phyloP scores from a whole-genome alignment of 306 rosid species.

The Albizia julibrissin region DNA sequence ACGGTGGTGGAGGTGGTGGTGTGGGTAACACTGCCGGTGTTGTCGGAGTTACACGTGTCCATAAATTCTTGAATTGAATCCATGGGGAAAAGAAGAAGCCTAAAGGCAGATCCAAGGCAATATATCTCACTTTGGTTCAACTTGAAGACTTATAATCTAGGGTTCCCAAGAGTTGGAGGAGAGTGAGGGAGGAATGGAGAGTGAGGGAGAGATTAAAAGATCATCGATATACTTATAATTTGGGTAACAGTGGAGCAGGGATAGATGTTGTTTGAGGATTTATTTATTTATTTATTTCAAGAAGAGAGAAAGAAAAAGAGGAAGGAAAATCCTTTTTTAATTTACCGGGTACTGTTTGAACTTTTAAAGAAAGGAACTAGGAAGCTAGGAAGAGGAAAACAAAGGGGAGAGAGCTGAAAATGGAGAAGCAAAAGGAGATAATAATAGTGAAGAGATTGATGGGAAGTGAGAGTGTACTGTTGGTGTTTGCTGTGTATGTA shows the following conservation, averaged over 20 bases:
- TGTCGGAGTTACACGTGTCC: slow-evolving; percentile 53
- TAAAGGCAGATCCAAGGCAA: slow-evolving; percentile 37
- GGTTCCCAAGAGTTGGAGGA: slow-evolving; percentile 40
- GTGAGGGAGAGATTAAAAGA: slow-evolving; percentile 14
- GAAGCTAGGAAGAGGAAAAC: slow-evolving; percentile 4
- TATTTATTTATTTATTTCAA: neutral
- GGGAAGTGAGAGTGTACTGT: slow-evolving; percentile 66
- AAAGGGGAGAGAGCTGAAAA: slow-evolving; percentile 44
- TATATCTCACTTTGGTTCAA: slow-evolving; percentile 4
- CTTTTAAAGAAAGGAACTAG: slow-evolving; percentile 46
- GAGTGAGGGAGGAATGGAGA: slow-evolving; percentile 26
- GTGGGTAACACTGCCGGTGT: slow-evolving; percentile 35
- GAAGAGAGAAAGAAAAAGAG: neutral
- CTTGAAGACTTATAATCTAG: slow-evolving; percentile 28
- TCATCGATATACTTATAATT: slow-evolving; percentile 39
- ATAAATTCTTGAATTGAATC: slow-evolving; percentile 79
- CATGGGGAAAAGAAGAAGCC: slow-evolving; percentile 36
- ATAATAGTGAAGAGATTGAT: slow-evolving; percentile 77
- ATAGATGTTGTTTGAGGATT: too few species aligned
- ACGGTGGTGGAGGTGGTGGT: neutral
- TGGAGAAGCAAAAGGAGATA: slow-evolving; percentile 52
- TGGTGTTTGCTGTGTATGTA: slow-evolving; percentile 33
- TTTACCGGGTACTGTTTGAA: slow-evolving; percentile 36
- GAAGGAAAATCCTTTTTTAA: neutral
- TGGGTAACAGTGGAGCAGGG: slow-evolving; percentile 29